A percentile compares a stretch with the other conserved stretches of the same genome.
Conservation (phyloP, 345 rosid genomes). For the Diplotaxis tenuifolia region DNA sequence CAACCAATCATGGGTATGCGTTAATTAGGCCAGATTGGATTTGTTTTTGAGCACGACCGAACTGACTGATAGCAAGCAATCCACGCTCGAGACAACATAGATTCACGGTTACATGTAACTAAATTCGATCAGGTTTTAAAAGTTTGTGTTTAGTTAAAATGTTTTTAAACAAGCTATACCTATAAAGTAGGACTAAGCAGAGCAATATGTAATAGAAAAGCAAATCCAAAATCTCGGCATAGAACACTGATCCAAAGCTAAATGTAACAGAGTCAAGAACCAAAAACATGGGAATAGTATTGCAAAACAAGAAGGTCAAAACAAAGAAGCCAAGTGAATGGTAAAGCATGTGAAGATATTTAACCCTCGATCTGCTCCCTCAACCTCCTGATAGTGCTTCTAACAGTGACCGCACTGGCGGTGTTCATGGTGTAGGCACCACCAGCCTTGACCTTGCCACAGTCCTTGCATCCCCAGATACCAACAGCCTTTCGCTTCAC, state of each 20-base stretch:
- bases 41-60: no score
- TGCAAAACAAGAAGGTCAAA: not conserved
- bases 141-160: no score
- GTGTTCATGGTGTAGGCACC: slow-evolving; percentile 97
- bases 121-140: no score
- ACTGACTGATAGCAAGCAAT: no score
- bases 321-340: not conserved
- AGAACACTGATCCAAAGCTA: not conserved
- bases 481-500: slow-evolving; percentile 97
- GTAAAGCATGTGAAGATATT: not conserved
- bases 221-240: not conserved
- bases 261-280: slow-evolving; percentile 7
- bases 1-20: no score
- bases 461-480: slow-evolving; percentile 96
- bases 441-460: slow-evolving; percentile 92
- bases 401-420: slow-evolving; percentile 80
- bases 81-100: no score
- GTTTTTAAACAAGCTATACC: no score
- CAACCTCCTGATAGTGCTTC: slow-evolving; percentile 90
- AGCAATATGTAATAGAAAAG: no score
- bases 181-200: no score
- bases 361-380: slow-evolving; percentile 90
- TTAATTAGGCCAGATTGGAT: no score
- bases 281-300: not conserved
- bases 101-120: no score